Percentiles rank a stretch among this genome's conserved stretches.
These are phyloP conservation scores for Serendipita sp. DNA, from an alignment of 768 basidiomycete genomes.

Conservation along the genomic window DNA sequence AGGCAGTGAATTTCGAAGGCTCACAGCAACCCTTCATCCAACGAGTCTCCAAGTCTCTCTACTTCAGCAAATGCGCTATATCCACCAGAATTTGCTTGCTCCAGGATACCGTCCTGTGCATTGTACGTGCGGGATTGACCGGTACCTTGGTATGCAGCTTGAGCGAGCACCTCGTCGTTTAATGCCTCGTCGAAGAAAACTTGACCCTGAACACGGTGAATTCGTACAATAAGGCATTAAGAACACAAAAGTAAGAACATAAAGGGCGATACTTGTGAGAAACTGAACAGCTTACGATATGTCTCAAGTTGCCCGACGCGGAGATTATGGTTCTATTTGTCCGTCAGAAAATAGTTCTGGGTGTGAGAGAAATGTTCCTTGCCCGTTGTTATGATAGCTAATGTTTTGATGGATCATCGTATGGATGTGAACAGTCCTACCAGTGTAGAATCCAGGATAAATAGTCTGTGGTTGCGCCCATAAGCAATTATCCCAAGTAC, in stretches of 20 bases:
- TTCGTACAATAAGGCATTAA: not conserved
- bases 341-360: not conserved
- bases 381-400: not conserved
- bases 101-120: conserved; percentile 18
- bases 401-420: conserved; percentile 19
- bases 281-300: conserved; percentile 14
- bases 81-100: conserved; percentile 13
- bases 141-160: conserved; percentile 17
- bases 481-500: too few species aligned
- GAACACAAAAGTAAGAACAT: not conserved
- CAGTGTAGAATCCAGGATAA: conserved; percentile 22
- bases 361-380: not conserved
- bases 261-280: too few species aligned
- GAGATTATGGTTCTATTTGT: conserved; percentile 18
- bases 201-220: conserved; percentile 15
- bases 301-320: conserved; percentile 16
- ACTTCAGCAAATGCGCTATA: conserved; percentile 19
- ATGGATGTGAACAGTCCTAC: conserved; percentile 24
- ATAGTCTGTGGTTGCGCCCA: conserved; percentile 13
- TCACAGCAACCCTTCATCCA: conserved; percentile 18
- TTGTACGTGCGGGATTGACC: conserved; percentile 18
- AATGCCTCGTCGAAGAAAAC: conserved; percentile 25
- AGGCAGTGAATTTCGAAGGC: not conserved
- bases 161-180: conserved; percentile 18
- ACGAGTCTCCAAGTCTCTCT: conserved; percentile 15